Conservation (phyloP, 139 green algal species). For the Desmodesmus armatus region DNA sequence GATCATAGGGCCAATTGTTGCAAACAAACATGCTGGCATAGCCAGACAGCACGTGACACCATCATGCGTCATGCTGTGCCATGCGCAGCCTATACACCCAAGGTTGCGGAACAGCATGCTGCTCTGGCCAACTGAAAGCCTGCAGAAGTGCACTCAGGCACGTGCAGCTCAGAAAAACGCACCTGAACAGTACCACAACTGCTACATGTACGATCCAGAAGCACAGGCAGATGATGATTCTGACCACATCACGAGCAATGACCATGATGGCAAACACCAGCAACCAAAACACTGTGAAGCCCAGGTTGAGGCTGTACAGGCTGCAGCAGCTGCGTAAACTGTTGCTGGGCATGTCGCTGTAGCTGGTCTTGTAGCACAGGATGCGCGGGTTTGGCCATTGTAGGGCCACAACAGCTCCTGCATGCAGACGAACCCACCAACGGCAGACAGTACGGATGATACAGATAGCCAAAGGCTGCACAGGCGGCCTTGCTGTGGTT, state of each 20-base stretch:
- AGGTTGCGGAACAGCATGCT: too few species aligned
- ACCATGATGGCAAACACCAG: constrained; percentile 47
- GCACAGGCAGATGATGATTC: constrained; percentile 35
- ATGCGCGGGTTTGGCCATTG: constrained; percentile 53
- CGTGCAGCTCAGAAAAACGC: too few species aligned
- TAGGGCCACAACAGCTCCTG: constrained; percentile 42
- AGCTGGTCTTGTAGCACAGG: constrained; percentile 50
- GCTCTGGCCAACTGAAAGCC: too few species aligned
- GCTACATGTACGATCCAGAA: constrained; percentile 7
- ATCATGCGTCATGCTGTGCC: too few species aligned
- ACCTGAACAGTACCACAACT: constrained; percentile 30
- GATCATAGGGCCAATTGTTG: too few species aligned
- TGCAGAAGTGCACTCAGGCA: too few species aligned
- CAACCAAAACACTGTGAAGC: constrained; percentile 29
- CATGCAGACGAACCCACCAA: background rate
- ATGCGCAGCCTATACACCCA: too few species aligned
- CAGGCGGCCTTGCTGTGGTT: background rate
- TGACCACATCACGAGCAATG: constrained; percentile 17
- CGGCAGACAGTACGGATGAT: background rate
- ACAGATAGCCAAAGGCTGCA: background rate
- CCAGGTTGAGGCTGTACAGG: constrained; percentile 54
- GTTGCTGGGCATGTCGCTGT: constrained; percentile 49
- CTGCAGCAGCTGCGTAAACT: constrained; percentile 28
- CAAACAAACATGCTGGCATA: too few species aligned
- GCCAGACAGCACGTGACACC: background rate